Evolutionary conservation across 2,329 filamentous ascomycete species (phyloP), one percentile per base, ranked within the genome.

Genomic region (Amauroascus niger): DNA sequence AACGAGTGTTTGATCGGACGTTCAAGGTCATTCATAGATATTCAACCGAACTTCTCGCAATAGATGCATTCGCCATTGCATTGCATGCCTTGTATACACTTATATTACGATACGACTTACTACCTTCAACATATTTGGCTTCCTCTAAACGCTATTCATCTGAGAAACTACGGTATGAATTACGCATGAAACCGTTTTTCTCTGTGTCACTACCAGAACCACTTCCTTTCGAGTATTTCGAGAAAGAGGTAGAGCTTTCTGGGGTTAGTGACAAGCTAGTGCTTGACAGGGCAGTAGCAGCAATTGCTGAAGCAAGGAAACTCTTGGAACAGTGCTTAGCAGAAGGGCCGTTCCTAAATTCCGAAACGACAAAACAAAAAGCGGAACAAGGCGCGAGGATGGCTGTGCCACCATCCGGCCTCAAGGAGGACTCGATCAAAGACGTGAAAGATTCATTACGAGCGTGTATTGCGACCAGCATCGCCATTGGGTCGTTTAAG

Each of bases 151-250:
- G 84, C 0, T 94, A 89, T 65, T 80, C 82, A 54, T 79, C 78
- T 14, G 79, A 86, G 54, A 69, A 75, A 30, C 72, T 89, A 3
- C 82, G 88, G 11, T 90, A 93, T 66, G 86, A 93, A 60, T 72
- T 94, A 8, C 85, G 90, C 55, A 93, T 95, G 87, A 87, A 86
- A 62, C 87, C 88, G 0, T 95, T 94, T 63, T 74, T 84, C 0
- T 67, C 73, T 6, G 78, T 95, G 53, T 77, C 79, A 8, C 75
- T 87, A 1, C 86, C 88, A 0, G 78, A 81, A 55, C 74, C 87
- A 11, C 82, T 86, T 0, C 71, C 79, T 0, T 85, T 80, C 57
- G 79, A 81, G 6, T 79, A 82, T 13, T 88, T 86, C 57, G 67
- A 72, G 16, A 64, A 64, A 6, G 69, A 71, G 51, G 65, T 67